Percentiles rank a stretch among this genome's conserved stretches.
Evolutionary conservation across 2,329 filamentous ascomycete genomes (phyloP).

Genomic region (Scedosporium boydii): DNA sequence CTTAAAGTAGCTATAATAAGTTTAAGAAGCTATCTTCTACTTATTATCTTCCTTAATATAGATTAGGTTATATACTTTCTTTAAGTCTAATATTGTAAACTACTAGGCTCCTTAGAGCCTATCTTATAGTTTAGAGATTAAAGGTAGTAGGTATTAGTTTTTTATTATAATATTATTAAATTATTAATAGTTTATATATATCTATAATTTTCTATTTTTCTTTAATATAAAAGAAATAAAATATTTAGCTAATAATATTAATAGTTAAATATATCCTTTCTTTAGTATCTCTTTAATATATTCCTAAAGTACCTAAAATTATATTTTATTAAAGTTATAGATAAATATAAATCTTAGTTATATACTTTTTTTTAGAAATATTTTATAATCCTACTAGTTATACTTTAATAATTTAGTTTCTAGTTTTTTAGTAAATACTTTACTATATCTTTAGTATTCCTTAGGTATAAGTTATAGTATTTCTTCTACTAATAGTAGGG

Average conservation of each 20-base stretch:
- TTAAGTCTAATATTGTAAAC: slow-evolving; percentile 8
- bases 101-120: slow-evolving; percentile 8
- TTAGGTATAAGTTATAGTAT: no score
- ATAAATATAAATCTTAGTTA: neutral
- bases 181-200: slow-evolving; percentile 6
- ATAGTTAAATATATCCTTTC: neutral
- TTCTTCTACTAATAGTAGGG: no score
- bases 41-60: slow-evolving; percentile 7
- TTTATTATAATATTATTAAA: slow-evolving; percentile 6
- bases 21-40: slow-evolving; percentile 9
- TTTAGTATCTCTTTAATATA: neutral
- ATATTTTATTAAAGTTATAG: neutral
- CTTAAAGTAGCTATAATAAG: slow-evolving; percentile 10
- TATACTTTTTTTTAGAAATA: neutral
- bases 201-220: neutral
- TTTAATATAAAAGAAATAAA: no score
- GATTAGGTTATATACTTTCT: slow-evolving; percentile 6
- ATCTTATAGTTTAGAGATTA: slow-evolving; percentile 10
- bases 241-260: no score
- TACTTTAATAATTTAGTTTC: neutral
- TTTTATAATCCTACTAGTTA: neutral
- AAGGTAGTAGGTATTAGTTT: slow-evolving; percentile 6
- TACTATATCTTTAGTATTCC: neutral
- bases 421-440: neutral
- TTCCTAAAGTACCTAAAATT: neutral